Evolutionary conservation across 2,329 filamentous ascomycete genomes (phyloP).

Genomic region (Stachybotrys chlorohalonatus): DNA sequence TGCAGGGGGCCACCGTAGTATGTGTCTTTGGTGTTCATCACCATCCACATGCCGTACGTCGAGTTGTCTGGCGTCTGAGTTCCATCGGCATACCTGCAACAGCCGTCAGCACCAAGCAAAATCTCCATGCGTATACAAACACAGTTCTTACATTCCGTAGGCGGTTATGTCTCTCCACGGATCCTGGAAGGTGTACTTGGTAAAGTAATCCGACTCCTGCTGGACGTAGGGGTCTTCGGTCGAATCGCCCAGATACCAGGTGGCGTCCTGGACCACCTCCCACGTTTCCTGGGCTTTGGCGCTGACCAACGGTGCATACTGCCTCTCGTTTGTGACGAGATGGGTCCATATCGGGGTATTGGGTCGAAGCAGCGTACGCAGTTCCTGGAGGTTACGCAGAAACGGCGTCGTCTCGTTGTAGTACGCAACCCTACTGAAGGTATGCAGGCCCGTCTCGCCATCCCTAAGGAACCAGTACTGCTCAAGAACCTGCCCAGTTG

Average conservation of each 20-base stretch:
- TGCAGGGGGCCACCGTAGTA: conserved; percentile 54
- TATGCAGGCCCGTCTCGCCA: conserved; percentile 53
- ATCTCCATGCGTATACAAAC: background rate
- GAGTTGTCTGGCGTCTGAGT: conserved; percentile 35
- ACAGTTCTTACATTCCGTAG: conserved; percentile 34
- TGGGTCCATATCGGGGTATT: conserved; percentile 54
- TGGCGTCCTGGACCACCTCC: conserved; percentile 52
- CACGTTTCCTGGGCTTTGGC: conserved; percentile 23
- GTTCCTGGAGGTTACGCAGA: conserved; percentile 49
- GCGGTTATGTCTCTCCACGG: conserved; percentile 49
- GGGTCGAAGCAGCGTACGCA: conserved; percentile 52
- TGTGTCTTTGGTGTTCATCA: conserved; percentile 55
- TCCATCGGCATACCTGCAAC: conserved; percentile 22
- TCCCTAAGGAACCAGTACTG: conserved; percentile 58
- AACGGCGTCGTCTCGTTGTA: conserved; percentile 47
- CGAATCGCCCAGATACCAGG: conserved; percentile 49
- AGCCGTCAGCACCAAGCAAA: background rate
- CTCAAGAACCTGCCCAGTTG: conserved; percentile 49
- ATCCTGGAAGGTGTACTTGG: conserved; percentile 55
- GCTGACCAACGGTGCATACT: conserved; percentile 40
- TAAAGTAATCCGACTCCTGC: conserved; percentile 52
- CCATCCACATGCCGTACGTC: conserved; percentile 52
- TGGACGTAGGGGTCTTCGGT: conserved; percentile 45
- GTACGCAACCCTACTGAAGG: conserved; percentile 51
- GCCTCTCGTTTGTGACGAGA: conserved; percentile 45